Base-by-base conservation (phyloP, 805 yeast species). In the Kuraishia ogatae region DNA sequence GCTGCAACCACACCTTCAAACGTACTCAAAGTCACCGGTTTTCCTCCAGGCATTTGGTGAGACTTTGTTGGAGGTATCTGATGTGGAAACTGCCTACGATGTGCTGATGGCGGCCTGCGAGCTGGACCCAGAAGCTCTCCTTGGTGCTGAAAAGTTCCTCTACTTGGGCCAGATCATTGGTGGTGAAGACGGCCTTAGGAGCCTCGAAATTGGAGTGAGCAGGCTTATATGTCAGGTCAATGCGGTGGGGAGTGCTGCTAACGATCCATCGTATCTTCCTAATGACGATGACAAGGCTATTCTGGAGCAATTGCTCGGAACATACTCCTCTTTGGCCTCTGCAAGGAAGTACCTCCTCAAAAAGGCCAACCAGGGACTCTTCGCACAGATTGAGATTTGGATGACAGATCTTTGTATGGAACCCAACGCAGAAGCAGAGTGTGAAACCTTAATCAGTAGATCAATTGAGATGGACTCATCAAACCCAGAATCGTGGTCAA, bases 341-440 rank as follows among this genome's bases (percentile, higher is more conserved):
- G 62, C 72, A n/a, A 61, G 65, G 50, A 64, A 66, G 54, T 76
- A 76, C 57, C 70, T 80, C 48, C 67, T 78, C 20, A 80, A 79
- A 59, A 88, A 87, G 65, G 66, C 89, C 51, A 82, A 86, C 59
- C 87, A 84, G 64, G 97, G 93, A 0, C 73, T 89, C 26, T 84
- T 93, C 61, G 85, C 97, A 6, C 79, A 86, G 73, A 87, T 94
- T 64, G 99, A 93, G 70, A 87, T 89, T 56, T 92, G 97, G 97
- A 89, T 91, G 97, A 93, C 98, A 1, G 97, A 93, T 73, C 74
- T 92, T 59, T 92, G 98, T 73, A 90, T 92, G 97, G 96, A 89
- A 63, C 83, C 83, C 2, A 84, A 85, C 60, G 98, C 98, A 1
- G 98, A 94, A 70, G 22, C 67, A 8, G 78, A 82, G 67, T 94